phyloP scores from a whole-genome alignment of 352 stramenopile genomes.

The Phytophthora palmivora region DNA sequence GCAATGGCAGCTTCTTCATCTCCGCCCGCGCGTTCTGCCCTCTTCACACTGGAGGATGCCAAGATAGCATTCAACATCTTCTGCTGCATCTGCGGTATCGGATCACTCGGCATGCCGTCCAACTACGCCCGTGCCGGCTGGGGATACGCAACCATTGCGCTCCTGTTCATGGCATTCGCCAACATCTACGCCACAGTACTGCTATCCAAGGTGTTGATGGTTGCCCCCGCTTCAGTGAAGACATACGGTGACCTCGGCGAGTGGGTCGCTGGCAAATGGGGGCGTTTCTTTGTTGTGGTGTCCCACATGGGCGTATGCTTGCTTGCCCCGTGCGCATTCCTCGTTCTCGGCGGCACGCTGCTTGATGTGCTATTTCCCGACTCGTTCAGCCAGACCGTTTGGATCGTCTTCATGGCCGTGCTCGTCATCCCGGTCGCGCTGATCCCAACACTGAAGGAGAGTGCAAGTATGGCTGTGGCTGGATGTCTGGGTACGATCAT shows the following conservation, averaged over 20 bases:
- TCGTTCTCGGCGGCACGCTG: conserved; percentile 31
- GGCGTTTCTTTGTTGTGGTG: conserved; percentile 19
- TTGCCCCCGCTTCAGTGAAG: conserved; percentile 21
- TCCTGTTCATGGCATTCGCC: conserved; percentile 37
- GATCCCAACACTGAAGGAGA: conserved; percentile 39
- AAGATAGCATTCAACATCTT: conserved; percentile 38
- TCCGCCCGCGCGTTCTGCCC: conserved; percentile 6
- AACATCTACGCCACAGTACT: conserved; percentile 38
- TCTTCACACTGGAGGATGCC: conserved; percentile 38
- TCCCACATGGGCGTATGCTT: conserved; percentile 38
- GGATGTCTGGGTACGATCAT: conserved; percentile 37
- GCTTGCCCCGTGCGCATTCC: conserved; percentile 32
- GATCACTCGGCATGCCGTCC: conserved; percentile 37
- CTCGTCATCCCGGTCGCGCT: conserved; percentile 30
- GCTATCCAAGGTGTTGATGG: conserved; percentile 32
- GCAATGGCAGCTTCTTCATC: conserved; percentile 15
- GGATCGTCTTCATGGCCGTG: conserved; percentile 44
- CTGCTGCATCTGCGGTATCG: conserved; percentile 39
- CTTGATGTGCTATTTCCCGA: conserved; percentile 39
- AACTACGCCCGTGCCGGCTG: conserved; percentile 39
- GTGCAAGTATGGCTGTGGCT: conserved; percentile 27
- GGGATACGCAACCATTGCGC: conserved; percentile 27
- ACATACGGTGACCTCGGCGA: conserved; percentile 39
- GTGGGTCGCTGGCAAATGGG: conserved; percentile 31
- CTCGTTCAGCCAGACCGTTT: conserved; percentile 31